Evolutionary conservation across 352 stramenopile genomes (phyloP), one percentile per base, ranked within the genome.

Genomic region (Globisporangium takayamanum): DNA sequence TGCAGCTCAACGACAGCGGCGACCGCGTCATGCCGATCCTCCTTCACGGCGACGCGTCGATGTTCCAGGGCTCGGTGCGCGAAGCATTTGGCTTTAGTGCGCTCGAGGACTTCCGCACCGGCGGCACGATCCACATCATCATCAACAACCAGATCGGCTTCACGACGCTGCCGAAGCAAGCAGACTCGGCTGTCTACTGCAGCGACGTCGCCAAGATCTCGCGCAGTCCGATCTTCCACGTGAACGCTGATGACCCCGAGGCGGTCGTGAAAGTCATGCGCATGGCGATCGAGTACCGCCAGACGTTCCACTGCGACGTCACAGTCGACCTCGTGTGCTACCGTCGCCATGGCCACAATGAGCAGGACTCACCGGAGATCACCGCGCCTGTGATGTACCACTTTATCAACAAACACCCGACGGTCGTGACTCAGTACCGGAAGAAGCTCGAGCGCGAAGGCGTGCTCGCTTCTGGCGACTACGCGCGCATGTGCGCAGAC

Each of bases 91-190:
- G 78, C 1, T 93, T 97, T 50, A 92, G 76, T 53, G 81, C 79
- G 25, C 87, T 99, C 16, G 74, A 89, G 39, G 86, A 98, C 45
- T 99, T 99, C 73, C 86, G 88, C 58, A 98, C 97, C 12, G 97
- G 97, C 47, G 97, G 97, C 50, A 99, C 96, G 15, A 96, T 99
- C 64, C 97, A 99, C 72, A 90, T 99, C 16, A 95, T 99, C 63
- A 97, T 99, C 57, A 99, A 99, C 79, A 99, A 99, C 67, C 94
- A 98, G 72, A 94, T 97, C 25, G 89, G 86, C 16, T 99, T 99
- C 73, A 99, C 97, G n/a, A 99, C 97, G 10, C 84, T 99, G 62
- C 96, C 97, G 16, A 97, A 97, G 65, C 92, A 99, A 66, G 94
- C 87, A 49, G 89, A 97, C 51, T 99, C 95, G 12, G 98, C 97